These are phyloP conservation scores for Candida michaelii DNA, from an alignment of 805 yeast genomes.

Conservation along the genomic window DNA sequence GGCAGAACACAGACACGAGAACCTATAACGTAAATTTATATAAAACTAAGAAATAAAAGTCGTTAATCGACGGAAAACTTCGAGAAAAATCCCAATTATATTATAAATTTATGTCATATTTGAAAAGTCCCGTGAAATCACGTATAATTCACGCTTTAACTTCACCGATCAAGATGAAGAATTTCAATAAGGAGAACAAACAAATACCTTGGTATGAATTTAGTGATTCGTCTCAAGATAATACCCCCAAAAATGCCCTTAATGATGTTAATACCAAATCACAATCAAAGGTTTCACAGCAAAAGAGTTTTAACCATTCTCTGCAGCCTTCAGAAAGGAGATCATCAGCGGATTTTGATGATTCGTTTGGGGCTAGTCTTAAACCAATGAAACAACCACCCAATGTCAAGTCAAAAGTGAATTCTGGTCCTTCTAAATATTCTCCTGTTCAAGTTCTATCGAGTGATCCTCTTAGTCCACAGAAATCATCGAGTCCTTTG, in stretches of 20 bases:
- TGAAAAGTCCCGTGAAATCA: constrained; percentile 6
- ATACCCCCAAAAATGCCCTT: background rate
- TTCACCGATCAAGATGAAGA: constrained; percentile 1
- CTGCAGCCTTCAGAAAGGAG: background rate
- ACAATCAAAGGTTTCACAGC: background rate
- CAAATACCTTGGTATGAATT: constrained; percentile 8
- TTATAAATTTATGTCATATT: background rate
- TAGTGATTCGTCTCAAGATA: constrained; percentile 3
- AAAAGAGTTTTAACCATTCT: background rate
- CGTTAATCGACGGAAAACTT: background rate
- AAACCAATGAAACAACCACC: constrained; percentile 3
- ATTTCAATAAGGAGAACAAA: constrained; percentile 1
- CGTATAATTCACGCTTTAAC: constrained; percentile 1
- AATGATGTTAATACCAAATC: background rate
- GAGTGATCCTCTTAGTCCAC: too few species aligned
- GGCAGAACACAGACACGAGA: constrained; percentile 4
- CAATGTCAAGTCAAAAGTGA: background rate
- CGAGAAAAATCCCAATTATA: background rate
- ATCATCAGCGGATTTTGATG: constrained; percentile 9
- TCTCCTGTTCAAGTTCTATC: background rate
- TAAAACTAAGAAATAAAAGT: background rate
- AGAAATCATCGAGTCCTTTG: too few species aligned
- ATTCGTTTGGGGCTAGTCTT: constrained; percentile 8
- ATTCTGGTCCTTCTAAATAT: background rate
- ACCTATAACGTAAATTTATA: background rate